These are phyloP conservation scores for Pichia sp. DNA, from an alignment of 1,139 yeast genomes.

Conservation along the genomic window DNA sequence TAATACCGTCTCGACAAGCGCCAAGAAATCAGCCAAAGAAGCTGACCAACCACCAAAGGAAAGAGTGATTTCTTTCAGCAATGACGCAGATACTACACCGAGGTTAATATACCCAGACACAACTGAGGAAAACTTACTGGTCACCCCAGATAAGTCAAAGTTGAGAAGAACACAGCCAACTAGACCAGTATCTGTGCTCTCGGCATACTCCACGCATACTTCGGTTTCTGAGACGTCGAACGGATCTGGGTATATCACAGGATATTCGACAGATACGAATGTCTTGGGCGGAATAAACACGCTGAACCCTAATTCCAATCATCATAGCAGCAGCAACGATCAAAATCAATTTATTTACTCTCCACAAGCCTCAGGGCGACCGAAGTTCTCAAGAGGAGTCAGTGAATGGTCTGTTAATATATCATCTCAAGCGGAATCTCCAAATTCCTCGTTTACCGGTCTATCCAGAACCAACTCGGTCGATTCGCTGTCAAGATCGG, in stretches of 20 bases:
- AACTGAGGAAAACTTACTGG: constrained; percentile 3
- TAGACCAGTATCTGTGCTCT: constrained; percentile 32
- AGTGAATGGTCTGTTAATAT: constrained; percentile 30
- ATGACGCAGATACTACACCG: background rate
- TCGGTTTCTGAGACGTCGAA: constrained; percentile 33
- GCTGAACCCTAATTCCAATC: background rate
- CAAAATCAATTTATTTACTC: constrained; percentile 14
- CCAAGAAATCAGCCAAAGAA: background rate
- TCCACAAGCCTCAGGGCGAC: constrained; percentile 19
- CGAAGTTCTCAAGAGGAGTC: constrained; percentile 26
- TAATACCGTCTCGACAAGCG: background rate
- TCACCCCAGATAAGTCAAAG: constrained; percentile 9
- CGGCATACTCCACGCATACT: constrained; percentile 31
- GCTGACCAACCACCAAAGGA: background rate
- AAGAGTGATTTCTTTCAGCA: background rate
- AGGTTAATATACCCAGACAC: background rate
- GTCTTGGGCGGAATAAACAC: background rate
- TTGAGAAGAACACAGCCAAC: constrained; percentile 12
- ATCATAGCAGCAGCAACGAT: constrained; percentile 4
- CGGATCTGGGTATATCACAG: constrained; percentile 34
- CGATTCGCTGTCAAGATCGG: constrained; percentile 28
- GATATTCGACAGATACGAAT: constrained; percentile 32
- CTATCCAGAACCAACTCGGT: constrained; percentile 31
- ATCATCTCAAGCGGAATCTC: constrained; percentile 30
- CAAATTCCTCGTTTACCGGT: constrained; percentile 31